phyloP scores from a whole-genome alignment of 345 rosid genomes.

The Eucalyptus fibrosa region DNA sequence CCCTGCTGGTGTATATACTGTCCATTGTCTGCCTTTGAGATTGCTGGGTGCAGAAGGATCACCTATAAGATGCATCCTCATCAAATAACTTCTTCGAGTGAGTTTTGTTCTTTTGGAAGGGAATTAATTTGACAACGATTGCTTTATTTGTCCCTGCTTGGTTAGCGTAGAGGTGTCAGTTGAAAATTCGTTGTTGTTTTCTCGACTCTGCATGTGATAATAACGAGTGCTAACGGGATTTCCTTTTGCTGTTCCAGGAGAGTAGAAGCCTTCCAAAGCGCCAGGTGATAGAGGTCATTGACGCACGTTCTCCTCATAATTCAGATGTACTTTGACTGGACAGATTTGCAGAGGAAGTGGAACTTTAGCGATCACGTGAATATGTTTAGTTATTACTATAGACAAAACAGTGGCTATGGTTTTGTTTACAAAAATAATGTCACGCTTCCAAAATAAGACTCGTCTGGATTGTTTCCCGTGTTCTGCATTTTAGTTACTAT shows the following conservation, averaged over 20 bases:
- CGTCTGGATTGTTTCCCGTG: not conserved
- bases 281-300: not conserved
- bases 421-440: not conserved
- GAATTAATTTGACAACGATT: not conserved
- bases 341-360: not conserved
- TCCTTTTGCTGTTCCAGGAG: not conserved
- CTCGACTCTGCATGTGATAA: not conserved
- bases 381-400: not conserved
- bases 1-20: slow-evolving; percentile 46
- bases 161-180: not conserved
- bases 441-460: not conserved
- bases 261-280: not conserved
- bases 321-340: not conserved
- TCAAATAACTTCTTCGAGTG: slow-evolving; percentile 15
- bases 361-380: not conserved
- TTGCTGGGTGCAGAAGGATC: slow-evolving; percentile 61
- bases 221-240: not conserved
- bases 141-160: not conserved
- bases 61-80: slow-evolving; percentile 69
- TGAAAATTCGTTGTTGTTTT: not conserved
- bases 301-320: not conserved
- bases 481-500: not conserved
- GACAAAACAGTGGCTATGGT: not conserved
- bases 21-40: slow-evolving; percentile 68
- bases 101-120: not conserved